These are phyloP conservation scores for Jacaranda copaia DNA, from an alignment of 257 asterid genomes.

Conservation along the genomic window DNA sequence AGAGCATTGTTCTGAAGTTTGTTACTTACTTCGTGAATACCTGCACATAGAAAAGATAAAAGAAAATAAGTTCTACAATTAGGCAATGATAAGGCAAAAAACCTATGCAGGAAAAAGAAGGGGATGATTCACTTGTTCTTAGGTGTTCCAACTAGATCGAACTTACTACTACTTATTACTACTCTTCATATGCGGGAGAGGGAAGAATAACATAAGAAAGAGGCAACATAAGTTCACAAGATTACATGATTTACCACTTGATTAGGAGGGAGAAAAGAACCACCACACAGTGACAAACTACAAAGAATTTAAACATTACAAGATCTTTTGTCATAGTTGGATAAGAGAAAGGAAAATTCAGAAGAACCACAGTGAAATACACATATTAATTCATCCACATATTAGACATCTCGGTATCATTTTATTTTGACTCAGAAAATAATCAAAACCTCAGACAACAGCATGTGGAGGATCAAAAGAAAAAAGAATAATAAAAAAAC, in stretches of 20 bases:
- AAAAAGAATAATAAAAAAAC: neutral
- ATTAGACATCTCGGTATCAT: neutral
- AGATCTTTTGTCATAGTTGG: neutral
- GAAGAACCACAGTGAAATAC: neutral
- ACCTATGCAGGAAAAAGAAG: no score
- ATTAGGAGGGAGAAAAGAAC: neutral
- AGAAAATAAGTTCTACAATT: neutral
- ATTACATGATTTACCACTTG: neutral
- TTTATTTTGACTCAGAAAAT: neutral
- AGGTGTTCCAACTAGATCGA: neutral
- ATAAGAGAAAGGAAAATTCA: neutral
- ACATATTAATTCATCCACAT: neutral
- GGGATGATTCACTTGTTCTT: neutral
- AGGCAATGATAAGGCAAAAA: neutral
- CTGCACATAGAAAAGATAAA: neutral
- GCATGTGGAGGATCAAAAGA: neutral
- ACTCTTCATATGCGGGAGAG: neutral
- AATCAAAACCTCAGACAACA: neutral
- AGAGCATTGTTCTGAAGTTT: neutral
- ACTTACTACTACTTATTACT: neutral
- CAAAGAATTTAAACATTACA: neutral
- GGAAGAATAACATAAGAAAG: neutral
- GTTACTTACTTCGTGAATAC: constrained; percentile 10
- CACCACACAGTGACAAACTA: neutral
- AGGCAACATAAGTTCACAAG: neutral